Evolutionary conservation across 768 basidiomycete genomes (phyloP), one percentile per base, ranked within the genome.

Genomic region (Tephrocybe sp.): DNA sequence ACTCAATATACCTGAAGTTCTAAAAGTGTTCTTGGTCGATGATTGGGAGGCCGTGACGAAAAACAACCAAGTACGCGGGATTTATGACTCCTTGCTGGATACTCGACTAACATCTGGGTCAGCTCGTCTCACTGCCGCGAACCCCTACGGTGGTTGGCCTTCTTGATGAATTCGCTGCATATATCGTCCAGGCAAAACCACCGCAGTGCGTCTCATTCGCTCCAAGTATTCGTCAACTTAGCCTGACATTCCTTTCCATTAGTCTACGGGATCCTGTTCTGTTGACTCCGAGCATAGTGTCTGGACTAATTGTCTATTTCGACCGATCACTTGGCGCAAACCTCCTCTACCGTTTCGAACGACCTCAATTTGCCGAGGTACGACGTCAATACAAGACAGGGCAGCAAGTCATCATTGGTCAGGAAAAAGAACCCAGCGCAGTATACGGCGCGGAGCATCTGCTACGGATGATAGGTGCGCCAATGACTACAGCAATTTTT

Each of bases 1-100:
- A 71, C 76, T 99, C 44, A 81, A 76, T 52, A 85, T 97, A 4
- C 97, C 96, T 0, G 97, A 98, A 60, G 67, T 80, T n/a, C 77
- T 98, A 55, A 98, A 97, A 67, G 79, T 85, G 25, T 77, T 88
- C 41, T 77, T 99, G 32, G 94, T 98, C 2, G 94, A 98, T 62
- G 97, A 98, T 59, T 99, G 97, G 97, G 96, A 98, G 69, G 83
- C 86, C 4, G 85, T 98, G 33, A 98, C 97, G 47, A 98, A 97
- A 74, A 90, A 94, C 65, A 84, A 85, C 59, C 90, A 93, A 81
- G 96, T 88, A 52, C 69, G 61, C 55, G 34, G 10, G 18, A 3
- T 26, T 46, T 20, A 28, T 38, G 21, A 46, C 30, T 4, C 23
- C 25, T 40, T 24, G 15, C 54, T 18, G 32, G 11, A 12, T 39